Base-by-base conservation (phyloP, 2,329 filamentous ascomycete species). In the Cryphonectria radicalis region DNA sequence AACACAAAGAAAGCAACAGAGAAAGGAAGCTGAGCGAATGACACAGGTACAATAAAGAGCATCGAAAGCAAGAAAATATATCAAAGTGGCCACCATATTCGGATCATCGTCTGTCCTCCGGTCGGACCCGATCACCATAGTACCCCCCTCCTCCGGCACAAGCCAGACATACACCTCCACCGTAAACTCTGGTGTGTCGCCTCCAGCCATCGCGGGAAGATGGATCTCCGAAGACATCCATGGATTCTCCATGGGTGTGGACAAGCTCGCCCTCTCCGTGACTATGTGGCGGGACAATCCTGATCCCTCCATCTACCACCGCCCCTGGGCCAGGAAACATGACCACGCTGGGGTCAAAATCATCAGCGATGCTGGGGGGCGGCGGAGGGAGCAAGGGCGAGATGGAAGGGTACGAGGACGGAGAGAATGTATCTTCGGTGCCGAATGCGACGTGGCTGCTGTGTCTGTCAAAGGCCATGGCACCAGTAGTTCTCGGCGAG, bases 171-270 rank as follows among this genome's bases (percentile, higher is more conserved):
- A 86, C 83, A 7, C 87, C 87, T 71, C 87, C 87, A 40, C 87
- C 87, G 73, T 89, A 89, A 37, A 89, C 87, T 37, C 87, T 84
- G 22, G 87, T 90, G 77, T 90, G 88, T 53, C 87, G 83, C 75
- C 82, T 86, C 88, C 87, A 90, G 59, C 83, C 83, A 25, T 83
- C 81, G 5, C 85, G 86, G 17, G 82, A 50, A n/a, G 46, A 50
- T 22, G 46, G 79, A 70, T 81, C 81, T 75, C 88, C 83, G 70
- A 84, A 78, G 17, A 84, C 80, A 11, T 84, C 85, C 57, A 88
- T 81, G 69, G 86, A 84, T 75, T 88, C 85, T 40, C 85, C 86
- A 63, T 85, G 81, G 5, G 87, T 80, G 66, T 83, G 81, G 50
- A 85, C 80, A 70, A 83, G 81, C 19, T 77, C 78, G 57, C 77